These are phyloP conservation scores for Pichia occidentalis DNA, from an alignment of 805 yeast species.

Conservation along the genomic window DNA sequence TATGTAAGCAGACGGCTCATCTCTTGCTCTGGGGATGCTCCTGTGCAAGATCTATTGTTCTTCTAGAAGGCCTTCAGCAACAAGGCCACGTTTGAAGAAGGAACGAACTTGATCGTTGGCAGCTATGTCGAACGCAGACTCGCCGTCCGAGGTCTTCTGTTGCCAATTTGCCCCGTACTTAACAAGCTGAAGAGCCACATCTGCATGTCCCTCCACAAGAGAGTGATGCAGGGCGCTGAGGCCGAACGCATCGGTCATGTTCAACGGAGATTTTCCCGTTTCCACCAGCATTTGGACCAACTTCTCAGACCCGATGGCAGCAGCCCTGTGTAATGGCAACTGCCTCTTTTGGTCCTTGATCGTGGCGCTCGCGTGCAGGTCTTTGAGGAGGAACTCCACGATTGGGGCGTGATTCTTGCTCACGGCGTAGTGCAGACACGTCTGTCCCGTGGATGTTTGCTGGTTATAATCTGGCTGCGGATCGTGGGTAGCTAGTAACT, in stretches of 20 bases:
- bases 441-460: constrained; percentile 59
- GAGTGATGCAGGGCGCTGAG: constrained; percentile 92
- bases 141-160: constrained; percentile 43
- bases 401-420: constrained; percentile 56
- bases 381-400: constrained; percentile 45
- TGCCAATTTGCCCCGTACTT: constrained; percentile 61
- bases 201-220: constrained; percentile 82
- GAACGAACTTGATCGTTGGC: constrained; percentile 45
- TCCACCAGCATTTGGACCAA: constrained; percentile 49
- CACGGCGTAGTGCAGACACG: constrained; percentile 70
- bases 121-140: constrained; percentile 48
- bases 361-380: constrained; percentile 54
- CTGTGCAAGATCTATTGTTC: constrained; percentile 14
- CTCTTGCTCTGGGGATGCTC: too few relatives aligned
- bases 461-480: constrained; percentile 57
- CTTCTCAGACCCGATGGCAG: constrained; percentile 60
- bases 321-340: constrained; percentile 76
- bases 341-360: constrained; percentile 61
- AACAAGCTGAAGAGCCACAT: constrained; percentile 56
- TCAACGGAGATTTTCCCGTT: constrained; percentile 53
- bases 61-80: constrained; percentile 14
- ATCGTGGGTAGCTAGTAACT: constrained; percentile 40
- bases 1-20: too few relatives aligned
- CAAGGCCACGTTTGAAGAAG: constrained; percentile 29
- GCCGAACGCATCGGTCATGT: constrained; percentile 61